A percentile compares a stretch with the other conserved stretches of the same genome.
Evolutionary conservation across 306 rosid genomes (phyloP).

Genomic region (Echinosophora koreensis): DNA sequence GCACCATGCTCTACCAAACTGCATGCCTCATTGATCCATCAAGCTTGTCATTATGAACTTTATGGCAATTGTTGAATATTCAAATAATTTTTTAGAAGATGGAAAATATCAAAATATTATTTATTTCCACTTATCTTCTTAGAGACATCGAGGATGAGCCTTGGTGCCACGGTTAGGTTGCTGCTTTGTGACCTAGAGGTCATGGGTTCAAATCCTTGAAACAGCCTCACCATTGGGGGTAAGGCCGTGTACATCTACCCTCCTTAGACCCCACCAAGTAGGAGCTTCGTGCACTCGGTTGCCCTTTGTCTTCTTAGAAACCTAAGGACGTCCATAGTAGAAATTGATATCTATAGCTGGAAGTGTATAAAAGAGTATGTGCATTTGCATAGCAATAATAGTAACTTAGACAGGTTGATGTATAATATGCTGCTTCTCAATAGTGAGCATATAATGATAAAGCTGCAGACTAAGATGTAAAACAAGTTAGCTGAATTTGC

Average conservation of each 20-base stretch:
- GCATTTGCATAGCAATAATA: not conserved
- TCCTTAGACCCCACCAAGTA: too few species aligned
- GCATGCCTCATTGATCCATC: not conserved
- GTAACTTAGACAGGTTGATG: not conserved
- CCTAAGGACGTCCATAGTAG: not conserved
- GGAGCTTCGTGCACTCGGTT: too few species aligned
- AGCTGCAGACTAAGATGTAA: slow-evolving; percentile 5
- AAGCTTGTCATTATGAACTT: not conserved
- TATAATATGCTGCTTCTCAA: not conserved
- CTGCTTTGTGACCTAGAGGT: too few species aligned
- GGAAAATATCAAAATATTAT: not conserved
- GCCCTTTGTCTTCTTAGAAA: not conserved
- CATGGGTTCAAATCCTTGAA: too few species aligned
- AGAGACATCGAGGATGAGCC: too few species aligned
- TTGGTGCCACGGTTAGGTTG: too few species aligned
- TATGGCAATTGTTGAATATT: not conserved
- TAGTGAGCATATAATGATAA: not conserved
- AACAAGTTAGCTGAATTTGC: not conserved
- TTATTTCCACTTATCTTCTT: not conserved
- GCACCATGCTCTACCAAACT: not conserved
- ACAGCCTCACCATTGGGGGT: too few species aligned
- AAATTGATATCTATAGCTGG: too few species aligned
- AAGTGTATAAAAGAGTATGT: not conserved
- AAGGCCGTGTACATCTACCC: too few species aligned
- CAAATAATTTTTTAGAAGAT: not conserved